Percentiles rank a stretch among this genome's conserved stretches.
These are phyloP conservation scores for Luffa aegyptiaca DNA, from an alignment of 306 rosid species.

Conservation along the genomic window DNA sequence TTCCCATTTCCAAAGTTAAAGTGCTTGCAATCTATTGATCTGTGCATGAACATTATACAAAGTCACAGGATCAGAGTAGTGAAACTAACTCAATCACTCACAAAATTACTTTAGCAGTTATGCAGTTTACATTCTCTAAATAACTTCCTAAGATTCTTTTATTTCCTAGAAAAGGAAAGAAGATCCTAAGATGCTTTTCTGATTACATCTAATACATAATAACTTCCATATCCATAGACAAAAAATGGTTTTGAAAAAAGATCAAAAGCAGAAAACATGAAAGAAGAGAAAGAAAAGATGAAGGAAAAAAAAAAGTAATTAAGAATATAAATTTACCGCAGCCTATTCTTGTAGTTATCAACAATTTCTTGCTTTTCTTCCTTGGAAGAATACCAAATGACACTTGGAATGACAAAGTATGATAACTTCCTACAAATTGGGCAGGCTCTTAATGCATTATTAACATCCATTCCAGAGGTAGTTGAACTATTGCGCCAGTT, in stretches of 20 bases:
- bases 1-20: conserved; percentile 91
- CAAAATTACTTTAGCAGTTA: not conserved
- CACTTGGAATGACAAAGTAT: conserved; percentile 90
- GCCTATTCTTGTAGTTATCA: conserved; percentile 85
- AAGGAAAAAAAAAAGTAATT: not conserved
- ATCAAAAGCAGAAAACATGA: not conserved
- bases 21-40: conserved; percentile 98
- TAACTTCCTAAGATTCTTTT: not conserved
- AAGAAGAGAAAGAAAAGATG: too few relatives aligned
- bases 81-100: not conserved
- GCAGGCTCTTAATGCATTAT: conserved; percentile 81
- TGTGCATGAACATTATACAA: conserved; percentile 18
- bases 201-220: not conserved
- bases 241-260: not conserved
- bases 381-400: conserved; percentile 75
- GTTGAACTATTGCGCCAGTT: conserved; percentile 97
- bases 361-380: conserved; percentile 83
- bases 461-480: conserved; percentile 79
- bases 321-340: conserved; percentile 42
- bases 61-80: not conserved
- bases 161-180: too few relatives aligned
- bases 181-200: not conserved
- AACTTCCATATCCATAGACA: not conserved
- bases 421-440: conserved; percentile 95
- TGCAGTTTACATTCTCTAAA: not conserved